Evolutionary conservation across 176 grass and related monocot species (phyloP).

Genomic region (Triticum turgidum): DNA sequence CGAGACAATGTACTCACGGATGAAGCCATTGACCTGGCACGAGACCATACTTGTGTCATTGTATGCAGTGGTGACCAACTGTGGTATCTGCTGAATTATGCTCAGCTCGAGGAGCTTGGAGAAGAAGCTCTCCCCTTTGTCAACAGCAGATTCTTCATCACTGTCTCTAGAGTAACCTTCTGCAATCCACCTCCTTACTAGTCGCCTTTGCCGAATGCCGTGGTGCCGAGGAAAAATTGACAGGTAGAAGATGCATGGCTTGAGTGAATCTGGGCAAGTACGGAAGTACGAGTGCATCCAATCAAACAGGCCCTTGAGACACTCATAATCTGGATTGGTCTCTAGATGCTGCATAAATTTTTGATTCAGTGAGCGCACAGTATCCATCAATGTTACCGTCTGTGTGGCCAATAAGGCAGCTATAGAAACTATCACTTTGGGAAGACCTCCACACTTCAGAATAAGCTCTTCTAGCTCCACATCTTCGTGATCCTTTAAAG

Average conservation of each 20-base stretch:
- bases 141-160: neutral
- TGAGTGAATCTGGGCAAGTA: slow-evolving; percentile 28
- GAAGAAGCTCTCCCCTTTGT: slow-evolving; percentile 7
- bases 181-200: slow-evolving; percentile 46
- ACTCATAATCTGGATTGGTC: neutral
- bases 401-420: slow-evolving; percentile 14
- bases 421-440: slow-evolving; percentile 42
- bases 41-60: neutral
- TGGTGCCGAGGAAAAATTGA: slow-evolving; percentile 22
- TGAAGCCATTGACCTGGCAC: slow-evolving; percentile 37
- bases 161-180: slow-evolving; percentile 24
- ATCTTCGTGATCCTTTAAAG: neutral
- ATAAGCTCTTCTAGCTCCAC: neutral
- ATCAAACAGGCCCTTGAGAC: neutral
- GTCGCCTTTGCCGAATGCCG: slow-evolving; percentile 8
- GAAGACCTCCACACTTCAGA: slow-evolving; percentile 37
- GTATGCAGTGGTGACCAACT: neutral
- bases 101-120: slow-evolving; percentile 13
- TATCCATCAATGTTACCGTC: neutral
- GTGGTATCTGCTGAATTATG: slow-evolving; percentile 19
- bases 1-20: slow-evolving; percentile 28
- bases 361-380: neutral
- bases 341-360: slow-evolving; percentile 15
- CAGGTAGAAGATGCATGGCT: slow-evolving; percentile 54
- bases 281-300: slow-evolving; percentile 32